phyloP scores from a whole-genome alignment of 768 basidiomycete species.

The Cystofilobasidium capitatum region DNA sequence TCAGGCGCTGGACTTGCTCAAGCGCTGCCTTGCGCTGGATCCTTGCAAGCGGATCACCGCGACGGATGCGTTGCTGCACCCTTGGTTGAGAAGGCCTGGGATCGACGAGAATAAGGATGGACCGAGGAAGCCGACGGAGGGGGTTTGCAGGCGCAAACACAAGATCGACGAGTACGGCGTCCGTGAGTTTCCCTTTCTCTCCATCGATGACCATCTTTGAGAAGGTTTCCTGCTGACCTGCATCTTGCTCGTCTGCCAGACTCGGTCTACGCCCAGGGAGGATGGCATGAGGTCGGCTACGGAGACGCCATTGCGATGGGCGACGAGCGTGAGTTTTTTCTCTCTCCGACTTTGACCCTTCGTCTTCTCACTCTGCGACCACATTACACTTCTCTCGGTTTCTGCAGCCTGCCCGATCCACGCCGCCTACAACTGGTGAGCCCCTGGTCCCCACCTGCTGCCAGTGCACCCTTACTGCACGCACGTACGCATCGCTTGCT shows the following conservation, averaged over 20 bases:
- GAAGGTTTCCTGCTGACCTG: not conserved
- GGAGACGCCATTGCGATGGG: constrained; percentile 24
- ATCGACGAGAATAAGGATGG: constrained; percentile 41
- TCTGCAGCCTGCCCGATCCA: constrained; percentile 24
- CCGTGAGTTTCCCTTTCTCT: not conserved
- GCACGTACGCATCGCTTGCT: too few species aligned
- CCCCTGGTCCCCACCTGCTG: too few species aligned
- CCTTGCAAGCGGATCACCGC: constrained; percentile 69
- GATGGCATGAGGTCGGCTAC: constrained; percentile 19
- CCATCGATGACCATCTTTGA: too few species aligned
- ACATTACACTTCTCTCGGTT: too few species aligned
- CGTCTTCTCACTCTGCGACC: too few species aligned
- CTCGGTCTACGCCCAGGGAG: constrained; percentile 9
- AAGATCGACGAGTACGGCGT: not conserved
- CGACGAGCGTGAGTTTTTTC: constrained; percentile 14
- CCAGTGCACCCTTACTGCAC: too few species aligned
- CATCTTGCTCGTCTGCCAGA: not conserved
- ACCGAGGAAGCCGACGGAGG: constrained; percentile 19
- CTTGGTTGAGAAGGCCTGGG: constrained; percentile 53
- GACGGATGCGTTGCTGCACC: constrained; percentile 62
- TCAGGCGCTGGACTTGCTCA: constrained; percentile 63
- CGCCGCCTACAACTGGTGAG: constrained; percentile 3
- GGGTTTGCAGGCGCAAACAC: constrained; percentile 14
- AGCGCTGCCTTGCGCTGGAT: constrained; percentile 63
- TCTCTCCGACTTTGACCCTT: not conserved